Evolutionary conservation across 108 stramenopile species (phyloP).

Genomic region (Chaetoceros tenuissimus): DNA sequence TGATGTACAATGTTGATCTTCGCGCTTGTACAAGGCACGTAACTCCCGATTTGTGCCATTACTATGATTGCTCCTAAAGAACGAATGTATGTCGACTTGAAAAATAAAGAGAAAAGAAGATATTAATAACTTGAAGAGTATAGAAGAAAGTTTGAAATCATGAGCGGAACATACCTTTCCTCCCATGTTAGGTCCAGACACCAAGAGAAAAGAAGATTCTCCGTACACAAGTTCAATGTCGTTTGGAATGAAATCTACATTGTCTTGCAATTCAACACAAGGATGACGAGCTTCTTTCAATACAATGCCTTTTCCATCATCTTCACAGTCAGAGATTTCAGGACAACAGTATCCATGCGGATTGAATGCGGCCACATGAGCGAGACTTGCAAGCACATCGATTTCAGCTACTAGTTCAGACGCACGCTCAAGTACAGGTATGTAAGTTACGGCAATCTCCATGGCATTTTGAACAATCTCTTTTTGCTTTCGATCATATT

Average conservation of each 20-base stretch:
- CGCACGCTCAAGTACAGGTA: slow-evolving; percentile 70
- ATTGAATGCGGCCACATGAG: slow-evolving; percentile 80
- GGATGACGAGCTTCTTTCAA: slow-evolving; percentile 90
- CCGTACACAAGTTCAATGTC: slow-evolving; percentile 73
- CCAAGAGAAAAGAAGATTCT: slow-evolving; percentile 66
- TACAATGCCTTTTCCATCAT: slow-evolving; percentile 70
- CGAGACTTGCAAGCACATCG: slow-evolving; percentile 82
- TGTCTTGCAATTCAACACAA: slow-evolving; percentile 90
- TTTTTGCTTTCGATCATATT: slow-evolving; percentile 67
- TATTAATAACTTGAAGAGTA: neutral
- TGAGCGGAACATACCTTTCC: too few species aligned
- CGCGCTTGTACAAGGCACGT: slow-evolving; percentile 75
- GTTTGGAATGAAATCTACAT: slow-evolving; percentile 92
- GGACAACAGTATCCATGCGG: slow-evolving; percentile 80
- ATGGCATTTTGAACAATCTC: slow-evolving; percentile 73
- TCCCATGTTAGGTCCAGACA: slow-evolving; percentile 98
- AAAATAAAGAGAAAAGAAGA: slow-evolving; percentile 10
- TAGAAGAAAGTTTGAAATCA: too few species aligned
- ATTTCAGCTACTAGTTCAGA: slow-evolving; percentile 49
- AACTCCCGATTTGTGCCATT: slow-evolving; percentile 94
- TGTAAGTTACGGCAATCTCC: slow-evolving; percentile 74
- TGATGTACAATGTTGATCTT: slow-evolving; percentile 88
- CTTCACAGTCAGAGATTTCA: slow-evolving; percentile 75
- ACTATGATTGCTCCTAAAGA: slow-evolving; percentile 85
- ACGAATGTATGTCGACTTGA: slow-evolving; percentile 95